Percentiles rank a stretch among this genome's conserved stretches.
Conservation (phyloP, 2,329 filamentous ascomycete genomes). For the Penicillium sp. region DNA sequence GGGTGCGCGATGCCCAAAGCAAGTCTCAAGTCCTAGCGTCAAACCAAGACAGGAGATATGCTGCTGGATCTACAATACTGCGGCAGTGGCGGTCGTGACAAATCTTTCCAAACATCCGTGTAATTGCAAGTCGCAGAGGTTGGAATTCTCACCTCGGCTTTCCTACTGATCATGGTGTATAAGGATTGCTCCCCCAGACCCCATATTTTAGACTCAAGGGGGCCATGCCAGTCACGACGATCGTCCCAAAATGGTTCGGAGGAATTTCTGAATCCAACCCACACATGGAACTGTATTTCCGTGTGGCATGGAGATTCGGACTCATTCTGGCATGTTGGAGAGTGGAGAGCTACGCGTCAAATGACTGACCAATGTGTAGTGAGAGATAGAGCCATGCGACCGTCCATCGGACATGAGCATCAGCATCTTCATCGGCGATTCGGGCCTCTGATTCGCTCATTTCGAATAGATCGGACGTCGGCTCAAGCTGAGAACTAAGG, state of each 20-base stretch:
- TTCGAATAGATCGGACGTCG: slow-evolving; percentile 6
- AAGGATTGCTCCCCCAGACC: not conserved
- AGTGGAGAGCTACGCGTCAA: not conserved
- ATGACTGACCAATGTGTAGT: not conserved
- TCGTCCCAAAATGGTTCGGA: not conserved
- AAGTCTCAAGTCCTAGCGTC: slow-evolving; percentile 12
- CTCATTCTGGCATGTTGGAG: not conserved
- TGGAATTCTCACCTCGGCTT: not conserved
- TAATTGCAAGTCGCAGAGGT: not conserved
- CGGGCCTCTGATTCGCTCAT: slow-evolving; percentile 7
- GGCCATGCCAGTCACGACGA: slow-evolving; percentile 1
- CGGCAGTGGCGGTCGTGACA: slow-evolving; percentile 3
- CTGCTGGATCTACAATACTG: not conserved
- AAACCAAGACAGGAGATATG: not conserved
- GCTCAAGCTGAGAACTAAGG: not conserved
- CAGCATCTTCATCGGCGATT: slow-evolving; percentile 6
- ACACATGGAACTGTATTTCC: not conserved
- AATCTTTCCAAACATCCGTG: not conserved
- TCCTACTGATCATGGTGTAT: not conserved
- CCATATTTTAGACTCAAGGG: not conserved
- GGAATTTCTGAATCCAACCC: not conserved
- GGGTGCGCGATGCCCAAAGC: not conserved
- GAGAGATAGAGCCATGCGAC: not conserved
- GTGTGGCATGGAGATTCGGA: not conserved
- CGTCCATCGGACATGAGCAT: not conserved